These are phyloP conservation scores for Alternaria conjuncta DNA, from an alignment of 2,329 filamentous ascomycete genomes.

Conservation along the genomic window DNA sequence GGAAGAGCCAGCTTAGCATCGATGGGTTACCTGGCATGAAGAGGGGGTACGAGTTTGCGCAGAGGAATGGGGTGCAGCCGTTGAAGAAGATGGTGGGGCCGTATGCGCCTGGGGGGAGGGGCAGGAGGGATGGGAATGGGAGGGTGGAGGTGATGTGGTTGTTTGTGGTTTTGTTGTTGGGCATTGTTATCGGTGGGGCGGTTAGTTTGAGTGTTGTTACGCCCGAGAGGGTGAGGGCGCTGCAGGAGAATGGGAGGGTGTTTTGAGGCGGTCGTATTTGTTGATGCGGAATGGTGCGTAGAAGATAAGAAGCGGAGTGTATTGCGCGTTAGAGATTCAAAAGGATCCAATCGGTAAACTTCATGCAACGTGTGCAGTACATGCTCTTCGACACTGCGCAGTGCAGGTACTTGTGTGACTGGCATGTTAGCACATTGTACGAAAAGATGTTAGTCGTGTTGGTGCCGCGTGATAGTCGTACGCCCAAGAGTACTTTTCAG, in stretches of 20 bases:
- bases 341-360: background rate
- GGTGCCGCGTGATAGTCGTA: background rate
- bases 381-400: background rate
- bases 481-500: no score
- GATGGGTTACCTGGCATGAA: conserved; percentile 55
- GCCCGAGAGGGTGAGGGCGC: conserved; percentile 27
- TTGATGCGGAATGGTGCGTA: background rate
- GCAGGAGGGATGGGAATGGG: background rate
- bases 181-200: conserved; percentile 39
- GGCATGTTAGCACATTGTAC: background rate
- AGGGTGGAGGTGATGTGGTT: conserved; percentile 29
- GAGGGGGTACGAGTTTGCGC: conserved; percentile 46
- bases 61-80: conserved; percentile 47
- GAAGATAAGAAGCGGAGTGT: background rate
- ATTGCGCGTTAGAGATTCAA: background rate
- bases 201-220: conserved; percentile 31
- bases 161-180: conserved; percentile 36
- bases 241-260: conserved; percentile 31
- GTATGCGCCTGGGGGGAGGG: conserved; percentile 31
- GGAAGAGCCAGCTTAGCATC: conserved; percentile 52
- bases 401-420: background rate
- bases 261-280: conserved; percentile 6
- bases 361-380: background rate
- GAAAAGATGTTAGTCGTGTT: background rate
- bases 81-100: conserved; percentile 54